phyloP scores from a whole-genome alignment of 768 basidiomycete genomes.

The Tulasnella calospora region DNA sequence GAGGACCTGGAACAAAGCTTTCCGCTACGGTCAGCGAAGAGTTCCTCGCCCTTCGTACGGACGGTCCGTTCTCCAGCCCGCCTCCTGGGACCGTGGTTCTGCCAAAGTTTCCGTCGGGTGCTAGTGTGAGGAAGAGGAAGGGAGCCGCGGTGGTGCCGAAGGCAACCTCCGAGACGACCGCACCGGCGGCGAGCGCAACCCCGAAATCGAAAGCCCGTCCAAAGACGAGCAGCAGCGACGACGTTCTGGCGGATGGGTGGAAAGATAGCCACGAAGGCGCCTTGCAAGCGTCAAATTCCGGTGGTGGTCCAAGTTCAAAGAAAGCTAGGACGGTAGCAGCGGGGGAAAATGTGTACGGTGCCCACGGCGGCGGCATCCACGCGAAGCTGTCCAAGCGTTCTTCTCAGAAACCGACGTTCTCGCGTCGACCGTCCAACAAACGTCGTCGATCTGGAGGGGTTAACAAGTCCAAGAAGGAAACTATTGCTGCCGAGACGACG shows the following conservation, averaged over 20 bases:
- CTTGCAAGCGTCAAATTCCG: too few relatives aligned
- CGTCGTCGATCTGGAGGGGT: neutral
- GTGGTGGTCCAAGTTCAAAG: neutral
- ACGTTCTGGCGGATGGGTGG: too few relatives aligned
- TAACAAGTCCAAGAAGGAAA: neutral
- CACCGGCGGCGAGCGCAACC: neutral
- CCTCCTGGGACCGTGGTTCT: neutral
- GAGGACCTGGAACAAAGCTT: neutral
- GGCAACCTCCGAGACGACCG: neutral
- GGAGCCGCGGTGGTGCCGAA: neutral
- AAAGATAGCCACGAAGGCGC: too few relatives aligned
- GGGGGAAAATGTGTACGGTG: neutral
- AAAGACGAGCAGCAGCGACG: neutral
- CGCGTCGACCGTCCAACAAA: neutral
- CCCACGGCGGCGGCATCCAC: neutral
- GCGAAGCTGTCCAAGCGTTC: neutral
- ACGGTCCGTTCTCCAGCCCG: neutral
- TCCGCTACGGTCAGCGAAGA: neutral
- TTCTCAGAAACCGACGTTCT: neutral
- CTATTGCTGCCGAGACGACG: neutral
- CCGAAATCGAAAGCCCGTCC: neutral
- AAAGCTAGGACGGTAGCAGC: neutral
- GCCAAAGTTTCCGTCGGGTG: neutral
- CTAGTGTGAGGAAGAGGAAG: neutral
- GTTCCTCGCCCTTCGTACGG: neutral